Conservation (phyloP, 2,329 filamentous ascomycete species). For the Periconia sp. region DNA sequence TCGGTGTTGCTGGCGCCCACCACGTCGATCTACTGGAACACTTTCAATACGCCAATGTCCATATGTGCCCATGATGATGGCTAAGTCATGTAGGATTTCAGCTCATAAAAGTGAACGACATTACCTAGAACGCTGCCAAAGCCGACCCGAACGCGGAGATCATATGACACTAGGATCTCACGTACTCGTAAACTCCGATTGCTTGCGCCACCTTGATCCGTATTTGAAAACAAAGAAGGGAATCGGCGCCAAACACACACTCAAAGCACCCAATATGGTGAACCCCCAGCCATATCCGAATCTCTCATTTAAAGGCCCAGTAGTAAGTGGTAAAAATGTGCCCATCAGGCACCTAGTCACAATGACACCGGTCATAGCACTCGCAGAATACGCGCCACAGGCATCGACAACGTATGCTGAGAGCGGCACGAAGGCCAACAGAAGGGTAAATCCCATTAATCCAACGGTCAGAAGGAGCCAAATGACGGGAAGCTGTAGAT, state of each 20-base stretch:
- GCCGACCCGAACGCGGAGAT: no score
- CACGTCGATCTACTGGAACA: no score
- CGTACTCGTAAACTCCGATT: slow-evolving; percentile 56
- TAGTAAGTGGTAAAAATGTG: slow-evolving; percentile 62
- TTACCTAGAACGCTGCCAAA: no score
- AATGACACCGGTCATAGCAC: slow-evolving; percentile 63
- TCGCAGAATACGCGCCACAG: slow-evolving; percentile 62
- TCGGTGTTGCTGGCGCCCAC: no score
- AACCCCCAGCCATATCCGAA: slow-evolving; percentile 62
- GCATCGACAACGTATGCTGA: slow-evolving; percentile 65
- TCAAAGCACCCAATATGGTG: slow-evolving; percentile 51
- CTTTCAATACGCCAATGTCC: no score
- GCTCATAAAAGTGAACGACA: no score
- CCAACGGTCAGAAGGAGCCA: slow-evolving; percentile 53
- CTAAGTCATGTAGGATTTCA: no score
- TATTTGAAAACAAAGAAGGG: slow-evolving; percentile 59
- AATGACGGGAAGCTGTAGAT: slow-evolving; percentile 51
- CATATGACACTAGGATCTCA: no score
- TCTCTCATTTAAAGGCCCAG: slow-evolving; percentile 54
- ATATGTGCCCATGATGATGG: no score
- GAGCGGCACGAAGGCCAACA: slow-evolving; percentile 58
- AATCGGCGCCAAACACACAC: slow-evolving; percentile 56
- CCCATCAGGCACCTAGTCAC: slow-evolving; percentile 62
- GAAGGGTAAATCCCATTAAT: slow-evolving; percentile 54
- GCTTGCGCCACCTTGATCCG: slow-evolving; percentile 59